Conservation (phyloP, 2,329 filamentous ascomycete genomes). For the Celoporthe dispersa region DNA sequence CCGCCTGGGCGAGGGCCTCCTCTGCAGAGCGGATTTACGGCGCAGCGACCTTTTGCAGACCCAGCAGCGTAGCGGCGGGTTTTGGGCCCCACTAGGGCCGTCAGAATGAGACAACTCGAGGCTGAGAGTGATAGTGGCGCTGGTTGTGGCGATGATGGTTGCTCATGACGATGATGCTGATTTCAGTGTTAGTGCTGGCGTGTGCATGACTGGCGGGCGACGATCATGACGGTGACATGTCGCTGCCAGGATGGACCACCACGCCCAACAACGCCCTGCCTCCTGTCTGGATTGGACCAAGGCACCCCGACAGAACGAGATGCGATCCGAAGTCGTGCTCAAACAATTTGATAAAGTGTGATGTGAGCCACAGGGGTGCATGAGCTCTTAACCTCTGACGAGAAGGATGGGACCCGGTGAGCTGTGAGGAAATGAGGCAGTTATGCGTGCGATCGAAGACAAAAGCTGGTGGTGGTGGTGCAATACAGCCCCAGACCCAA, state of each 20-base stretch:
- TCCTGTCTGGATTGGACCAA: neutral
- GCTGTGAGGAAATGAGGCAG: neutral
- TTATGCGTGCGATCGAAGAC: neutral
- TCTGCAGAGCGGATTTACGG: neutral
- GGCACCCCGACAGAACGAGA: neutral
- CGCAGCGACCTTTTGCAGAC: neutral
- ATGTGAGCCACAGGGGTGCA: neutral
- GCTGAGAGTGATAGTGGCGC: neutral
- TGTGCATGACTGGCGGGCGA: neutral
- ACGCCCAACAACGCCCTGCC: neutral
- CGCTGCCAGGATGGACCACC: neutral
- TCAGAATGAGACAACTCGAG: slow-evolving; percentile 5
- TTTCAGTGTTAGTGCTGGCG: neutral
- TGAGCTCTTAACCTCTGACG: neutral
- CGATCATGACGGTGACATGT: neutral
- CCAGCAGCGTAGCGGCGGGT: neutral
- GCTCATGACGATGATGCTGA: slow-evolving; percentile 2
- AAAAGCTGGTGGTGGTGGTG: neutral
- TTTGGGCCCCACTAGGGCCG: neutral
- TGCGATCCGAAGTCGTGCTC: neutral
- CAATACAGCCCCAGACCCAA: neutral
- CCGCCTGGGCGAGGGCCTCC: neutral
- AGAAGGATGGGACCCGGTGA: neutral
- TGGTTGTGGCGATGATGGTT: neutral
- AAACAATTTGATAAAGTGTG: neutral